A percentile compares a stretch with the other conserved stretches of the same genome.
phyloP scores from a whole-genome alignment of 495 filamentous ascomycete species.

The Penicillium coffeae region DNA sequence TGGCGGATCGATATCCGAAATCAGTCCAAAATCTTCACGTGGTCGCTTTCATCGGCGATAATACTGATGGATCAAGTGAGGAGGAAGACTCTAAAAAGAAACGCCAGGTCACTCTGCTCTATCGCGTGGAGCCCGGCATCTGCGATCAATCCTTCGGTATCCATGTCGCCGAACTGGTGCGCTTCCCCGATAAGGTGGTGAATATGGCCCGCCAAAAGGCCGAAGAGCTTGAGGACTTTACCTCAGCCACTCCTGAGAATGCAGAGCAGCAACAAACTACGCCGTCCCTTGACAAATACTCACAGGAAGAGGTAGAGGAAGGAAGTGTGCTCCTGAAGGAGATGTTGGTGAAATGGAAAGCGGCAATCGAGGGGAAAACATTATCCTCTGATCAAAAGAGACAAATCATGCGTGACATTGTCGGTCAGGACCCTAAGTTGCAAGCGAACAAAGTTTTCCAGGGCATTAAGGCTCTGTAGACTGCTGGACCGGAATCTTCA shows the following conservation, averaged over 20 bases:
- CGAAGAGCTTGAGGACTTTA: slow-evolving; percentile 96
- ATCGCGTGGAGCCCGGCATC: slow-evolving; percentile 91
- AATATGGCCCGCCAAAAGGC: slow-evolving; percentile 98
- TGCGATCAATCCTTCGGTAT: slow-evolving; percentile 98
- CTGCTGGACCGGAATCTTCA: not conserved
- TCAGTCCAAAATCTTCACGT: slow-evolving; percentile 89
- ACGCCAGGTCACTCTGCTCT: slow-evolving; percentile 89
- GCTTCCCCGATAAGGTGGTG: slow-evolving; percentile 97
- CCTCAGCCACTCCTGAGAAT: slow-evolving; percentile 54
- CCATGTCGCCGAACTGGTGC: slow-evolving; percentile 94
- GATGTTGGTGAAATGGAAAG: slow-evolving; percentile 84
- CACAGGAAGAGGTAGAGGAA: slow-evolving; percentile 83
- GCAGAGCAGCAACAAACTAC: slow-evolving; percentile 49
- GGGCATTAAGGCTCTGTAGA: slow-evolving; percentile 73
- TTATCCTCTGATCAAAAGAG: slow-evolving; percentile 78
- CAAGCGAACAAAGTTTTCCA: slow-evolving; percentile 84
- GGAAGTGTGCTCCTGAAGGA: slow-evolving; percentile 85
- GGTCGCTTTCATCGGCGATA: slow-evolving; percentile 84
- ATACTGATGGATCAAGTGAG: slow-evolving; percentile 20
- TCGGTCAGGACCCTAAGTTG: slow-evolving; percentile 65
- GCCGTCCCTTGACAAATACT: slow-evolving; percentile 51
- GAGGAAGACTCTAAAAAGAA: slow-evolving; percentile 49
- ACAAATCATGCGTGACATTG: slow-evolving; percentile 71
- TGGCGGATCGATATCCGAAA: slow-evolving; percentile 77
- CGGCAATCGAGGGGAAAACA: slow-evolving; percentile 59